Evolutionary conservation across 305 asterid species (phyloP).

Genomic region (Striga hermonthica): DNA sequence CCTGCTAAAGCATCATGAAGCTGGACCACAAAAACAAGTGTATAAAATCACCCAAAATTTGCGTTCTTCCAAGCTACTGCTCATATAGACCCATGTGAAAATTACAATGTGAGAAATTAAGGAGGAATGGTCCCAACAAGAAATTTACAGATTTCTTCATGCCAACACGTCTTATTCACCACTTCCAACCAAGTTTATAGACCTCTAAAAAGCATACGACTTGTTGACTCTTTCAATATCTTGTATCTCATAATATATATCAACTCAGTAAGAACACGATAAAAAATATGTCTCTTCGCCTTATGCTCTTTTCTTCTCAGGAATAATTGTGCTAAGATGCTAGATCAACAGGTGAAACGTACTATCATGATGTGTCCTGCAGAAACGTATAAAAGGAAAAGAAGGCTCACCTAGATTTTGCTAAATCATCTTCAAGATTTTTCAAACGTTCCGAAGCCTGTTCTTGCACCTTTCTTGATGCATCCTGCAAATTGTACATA

Average conservation of each 20-base stretch:
- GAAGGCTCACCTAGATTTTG: constrained; percentile 51
- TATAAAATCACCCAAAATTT: neutral
- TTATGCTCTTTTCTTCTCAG: constrained; percentile 1
- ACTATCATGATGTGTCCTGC: no score
- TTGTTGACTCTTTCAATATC: neutral
- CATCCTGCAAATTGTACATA: constrained; percentile 41
- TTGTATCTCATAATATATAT: neutral
- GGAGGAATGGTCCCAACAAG: neutral
- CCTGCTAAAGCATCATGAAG: constrained; percentile 2
- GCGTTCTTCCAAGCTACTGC: neutral
- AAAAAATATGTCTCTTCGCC: constrained; percentile 6
- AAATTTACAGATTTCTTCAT: neutral
- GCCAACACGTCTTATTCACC: neutral
- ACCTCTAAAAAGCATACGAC: neutral
- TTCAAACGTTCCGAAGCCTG: constrained; percentile 55
- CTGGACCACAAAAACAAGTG: constrained; percentile 12
- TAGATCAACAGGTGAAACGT: neutral
- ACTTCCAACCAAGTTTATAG: constrained; percentile 6
- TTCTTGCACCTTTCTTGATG: constrained; percentile 48
- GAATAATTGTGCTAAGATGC: neutral
- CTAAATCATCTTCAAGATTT: constrained; percentile 66
- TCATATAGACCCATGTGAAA: neutral
- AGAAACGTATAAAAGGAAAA: neutral
- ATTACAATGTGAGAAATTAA: neutral
- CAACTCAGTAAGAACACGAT: neutral